Evolutionary conservation across 2,329 filamentous ascomycete genomes (phyloP).

Genomic region (Pseudonectria buxi): DNA sequence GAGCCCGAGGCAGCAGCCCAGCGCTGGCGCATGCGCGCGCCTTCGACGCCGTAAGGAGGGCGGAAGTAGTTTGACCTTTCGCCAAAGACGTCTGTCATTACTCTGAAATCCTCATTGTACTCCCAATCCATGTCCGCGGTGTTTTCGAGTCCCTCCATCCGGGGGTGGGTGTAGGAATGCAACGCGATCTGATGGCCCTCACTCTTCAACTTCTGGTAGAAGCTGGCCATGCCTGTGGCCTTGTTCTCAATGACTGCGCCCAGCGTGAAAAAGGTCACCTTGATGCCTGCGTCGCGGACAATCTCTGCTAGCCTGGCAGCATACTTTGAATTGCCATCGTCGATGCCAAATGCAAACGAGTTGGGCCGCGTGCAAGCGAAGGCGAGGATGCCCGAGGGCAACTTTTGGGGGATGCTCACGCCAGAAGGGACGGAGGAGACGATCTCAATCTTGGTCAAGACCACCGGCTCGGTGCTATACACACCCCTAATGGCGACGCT

Average conservation of each 20-base stretch:
- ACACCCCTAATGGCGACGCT: conserved; percentile 60
- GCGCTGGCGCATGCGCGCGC: conserved; percentile 58
- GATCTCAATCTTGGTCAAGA: conserved; percentile 54
- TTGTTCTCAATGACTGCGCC: conserved; percentile 53
- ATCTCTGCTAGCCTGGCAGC: conserved; percentile 45
- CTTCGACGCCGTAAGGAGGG: conserved; percentile 62
- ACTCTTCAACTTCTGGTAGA: conserved; percentile 56
- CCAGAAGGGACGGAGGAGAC: conserved; percentile 45
- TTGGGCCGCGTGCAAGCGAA: conserved; percentile 61
- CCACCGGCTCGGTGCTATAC: conserved; percentile 45
- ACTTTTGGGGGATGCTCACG: conserved; percentile 50
- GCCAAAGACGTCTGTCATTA: conserved; percentile 35
- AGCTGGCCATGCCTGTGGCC: conserved; percentile 53
- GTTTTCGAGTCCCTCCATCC: conserved; percentile 51
- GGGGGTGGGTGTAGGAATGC: conserved; percentile 64
- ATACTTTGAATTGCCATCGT: conserved; percentile 54
- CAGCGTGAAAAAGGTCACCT: conserved; percentile 67
- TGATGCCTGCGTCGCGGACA: conserved; percentile 53
- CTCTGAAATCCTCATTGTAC: conserved; percentile 49
- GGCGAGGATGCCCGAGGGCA: conserved; percentile 53
- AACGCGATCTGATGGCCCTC: conserved; percentile 62
- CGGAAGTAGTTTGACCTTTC: conserved; percentile 51
- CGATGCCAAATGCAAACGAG: conserved; percentile 66
- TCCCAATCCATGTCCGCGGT: conserved; percentile 54
- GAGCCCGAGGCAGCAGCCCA: conserved; percentile 46